Conservation (phyloP, 2,329 filamentous ascomycete genomes). For the Botrytis sinoallii region DNA sequence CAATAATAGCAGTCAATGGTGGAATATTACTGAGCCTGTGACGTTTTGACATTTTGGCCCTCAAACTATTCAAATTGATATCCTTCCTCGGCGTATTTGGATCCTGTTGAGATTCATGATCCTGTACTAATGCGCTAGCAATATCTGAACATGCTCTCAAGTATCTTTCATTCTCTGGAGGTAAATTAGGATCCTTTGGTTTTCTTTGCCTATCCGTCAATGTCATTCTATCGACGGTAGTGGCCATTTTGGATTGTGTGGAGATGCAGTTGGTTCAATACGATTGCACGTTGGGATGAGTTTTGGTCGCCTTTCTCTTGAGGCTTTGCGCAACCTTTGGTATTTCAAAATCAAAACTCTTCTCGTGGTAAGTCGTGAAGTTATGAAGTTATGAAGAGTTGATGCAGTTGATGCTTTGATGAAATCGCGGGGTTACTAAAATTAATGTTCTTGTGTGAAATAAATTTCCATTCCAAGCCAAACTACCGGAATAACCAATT, state of each 20-base stretch:
- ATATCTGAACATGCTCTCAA: constrained; percentile 94
- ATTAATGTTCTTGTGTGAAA: constrained; percentile 5
- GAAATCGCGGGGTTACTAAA: constrained; percentile 8
- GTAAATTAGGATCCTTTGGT: constrained; percentile 69
- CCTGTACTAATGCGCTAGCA: constrained; percentile 88
- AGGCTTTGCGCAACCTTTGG: neutral
- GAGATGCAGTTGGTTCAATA: neutral
- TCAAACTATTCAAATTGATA: constrained; percentile 86
- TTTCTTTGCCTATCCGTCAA: constrained; percentile 49
- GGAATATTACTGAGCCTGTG: constrained; percentile 85
- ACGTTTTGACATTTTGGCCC: constrained; percentile 87
- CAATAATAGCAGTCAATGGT: constrained; percentile 93
- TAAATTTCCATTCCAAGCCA: constrained; percentile 4
- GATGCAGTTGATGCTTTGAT: neutral
- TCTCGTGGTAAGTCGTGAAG: neutral
- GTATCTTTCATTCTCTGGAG: constrained; percentile 92
- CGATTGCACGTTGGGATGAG: neutral
- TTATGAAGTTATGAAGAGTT: neutral
- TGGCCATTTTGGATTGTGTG: constrained; percentile 52
- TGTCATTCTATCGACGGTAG: constrained; percentile 57
- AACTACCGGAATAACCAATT: constrained; percentile 1
- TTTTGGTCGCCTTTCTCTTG: neutral
- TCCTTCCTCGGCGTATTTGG: constrained; percentile 72
- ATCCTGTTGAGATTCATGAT: constrained; percentile 80
- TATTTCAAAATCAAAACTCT: neutral